Evolutionary conservation across 2,329 filamentous ascomycete genomes (phyloP).

Genomic region (Cercospora nicotianae): DNA sequence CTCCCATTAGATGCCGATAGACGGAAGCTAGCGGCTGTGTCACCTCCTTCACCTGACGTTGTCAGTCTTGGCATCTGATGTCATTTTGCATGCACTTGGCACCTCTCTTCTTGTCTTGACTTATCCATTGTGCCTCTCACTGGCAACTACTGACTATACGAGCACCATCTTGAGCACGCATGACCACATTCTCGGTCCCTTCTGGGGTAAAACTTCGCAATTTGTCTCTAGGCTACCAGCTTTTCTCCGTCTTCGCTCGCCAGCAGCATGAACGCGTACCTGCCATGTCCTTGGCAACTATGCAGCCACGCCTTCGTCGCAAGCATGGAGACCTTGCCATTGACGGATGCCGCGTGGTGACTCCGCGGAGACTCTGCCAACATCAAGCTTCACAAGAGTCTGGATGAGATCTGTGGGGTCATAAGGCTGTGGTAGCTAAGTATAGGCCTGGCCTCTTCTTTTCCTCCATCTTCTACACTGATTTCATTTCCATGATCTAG

Average conservation of each 20-base stretch:
- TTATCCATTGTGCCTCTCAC: neutral
- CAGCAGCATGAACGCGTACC: neutral
- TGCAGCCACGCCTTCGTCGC: neutral
- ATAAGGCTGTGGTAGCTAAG: neutral
- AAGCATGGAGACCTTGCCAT: slow-evolving; percentile 2
- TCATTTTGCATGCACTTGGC: neutral
- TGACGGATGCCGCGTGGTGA: neutral
- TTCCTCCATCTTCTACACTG: neutral
- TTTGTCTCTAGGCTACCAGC: neutral
- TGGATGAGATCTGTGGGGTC: neutral
- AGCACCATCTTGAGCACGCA: neutral
- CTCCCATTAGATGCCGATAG: neutral
- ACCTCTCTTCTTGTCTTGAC: neutral
- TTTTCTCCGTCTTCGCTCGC: neutral
- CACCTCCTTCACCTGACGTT: neutral
- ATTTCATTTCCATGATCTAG: neutral
- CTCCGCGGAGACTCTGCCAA: neutral
- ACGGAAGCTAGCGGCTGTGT: neutral
- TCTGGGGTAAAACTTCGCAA: neutral
- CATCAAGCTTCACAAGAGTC: neutral
- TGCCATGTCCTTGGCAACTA: neutral
- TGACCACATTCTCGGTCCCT: neutral
- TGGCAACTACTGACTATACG: neutral
- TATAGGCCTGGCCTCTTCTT: neutral
- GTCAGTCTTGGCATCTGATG: neutral